Evolutionary conservation across 2,329 filamentous ascomycete genomes (phyloP).

Genomic region (Coleophoma eucalyptorum): DNA sequence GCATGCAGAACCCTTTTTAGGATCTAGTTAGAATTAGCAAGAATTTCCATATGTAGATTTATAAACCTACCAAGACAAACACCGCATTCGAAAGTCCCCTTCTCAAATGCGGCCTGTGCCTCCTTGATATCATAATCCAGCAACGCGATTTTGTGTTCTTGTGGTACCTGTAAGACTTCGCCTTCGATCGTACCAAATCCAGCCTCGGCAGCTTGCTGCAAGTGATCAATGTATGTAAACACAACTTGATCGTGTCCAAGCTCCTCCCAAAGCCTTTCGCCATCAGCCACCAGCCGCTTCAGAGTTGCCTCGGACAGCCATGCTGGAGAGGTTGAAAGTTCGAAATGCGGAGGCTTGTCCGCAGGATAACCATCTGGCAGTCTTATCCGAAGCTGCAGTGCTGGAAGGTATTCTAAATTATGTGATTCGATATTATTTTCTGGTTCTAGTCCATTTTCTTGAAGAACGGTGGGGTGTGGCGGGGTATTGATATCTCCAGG

Average conservation of each 20-base stretch:
- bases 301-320: constrained; percentile 52
- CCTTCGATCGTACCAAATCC: constrained; percentile 53
- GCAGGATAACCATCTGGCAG: constrained; percentile 57
- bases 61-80: constrained; percentile 65
- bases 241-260: constrained; percentile 54
- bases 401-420: constrained; percentile 46
- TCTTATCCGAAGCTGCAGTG: constrained; percentile 47
- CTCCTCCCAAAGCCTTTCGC: constrained; percentile 56
- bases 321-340: constrained; percentile 48
- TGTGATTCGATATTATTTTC: constrained; percentile 18
- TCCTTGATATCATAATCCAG: constrained; percentile 76
- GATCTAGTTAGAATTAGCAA: constrained; percentile 48
- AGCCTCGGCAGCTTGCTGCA: constrained; percentile 54
- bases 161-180: constrained; percentile 46
- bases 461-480: constrained; percentile 21
- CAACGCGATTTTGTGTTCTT: constrained; percentile 64
- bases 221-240: constrained; percentile 60
- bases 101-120: constrained; percentile 72
- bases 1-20: constrained; percentile 81
- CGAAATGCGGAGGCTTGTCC: constrained; percentile 43
- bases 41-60: constrained; percentile 6
- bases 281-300: constrained; percentile 46
- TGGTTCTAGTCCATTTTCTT: constrained; percentile 8
- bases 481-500: constrained; percentile 13
- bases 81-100: constrained; percentile 81